phyloP scores from a whole-genome alignment of 129 eudicot species.

The Solidago caesia region DNA sequence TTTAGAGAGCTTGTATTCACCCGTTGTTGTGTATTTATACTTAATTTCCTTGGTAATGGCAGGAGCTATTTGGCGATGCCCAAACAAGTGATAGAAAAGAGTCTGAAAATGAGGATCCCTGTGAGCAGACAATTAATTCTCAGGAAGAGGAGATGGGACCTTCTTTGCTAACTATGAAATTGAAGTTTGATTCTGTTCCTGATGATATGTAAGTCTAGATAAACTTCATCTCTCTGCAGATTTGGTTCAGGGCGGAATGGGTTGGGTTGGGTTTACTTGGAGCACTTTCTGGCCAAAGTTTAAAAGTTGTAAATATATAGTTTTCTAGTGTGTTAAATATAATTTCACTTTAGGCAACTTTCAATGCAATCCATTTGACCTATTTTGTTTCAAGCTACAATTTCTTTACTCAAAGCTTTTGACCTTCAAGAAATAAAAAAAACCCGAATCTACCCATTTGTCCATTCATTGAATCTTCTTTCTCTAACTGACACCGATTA shows the following conservation, averaged over 20 bases:
- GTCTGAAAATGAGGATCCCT: conserved; percentile 35
- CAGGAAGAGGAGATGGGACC: conserved; percentile 70
- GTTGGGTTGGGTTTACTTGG: not conserved
- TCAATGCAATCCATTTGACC: not conserved
- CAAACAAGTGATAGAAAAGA: conserved; percentile 41
- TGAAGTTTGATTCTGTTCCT: conserved; percentile 80
- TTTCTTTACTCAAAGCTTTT: too few species aligned
- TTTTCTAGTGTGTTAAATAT: too few species aligned
- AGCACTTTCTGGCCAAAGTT: not conserved
- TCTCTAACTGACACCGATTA: not conserved
- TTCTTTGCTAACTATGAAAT: conserved; percentile 62
- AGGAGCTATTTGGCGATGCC: conserved; percentile 79
- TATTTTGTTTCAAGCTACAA: too few species aligned
- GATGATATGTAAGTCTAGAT: conserved; percentile 61
- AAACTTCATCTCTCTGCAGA: not conserved
- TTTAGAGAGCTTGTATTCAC: not conserved
- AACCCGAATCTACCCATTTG: not conserved
- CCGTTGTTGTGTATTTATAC: not conserved
- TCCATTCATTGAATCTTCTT: not conserved
- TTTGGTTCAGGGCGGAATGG: not conserved
- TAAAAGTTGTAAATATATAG: too few species aligned
- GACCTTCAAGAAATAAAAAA: not conserved
- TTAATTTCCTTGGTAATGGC: conserved; percentile 26
- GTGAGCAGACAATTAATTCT: conserved; percentile 41
- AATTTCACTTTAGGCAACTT: not conserved